Evolutionary conservation across 169 alveolate species (phyloP).

Genomic region (Plasmodium cynomolgi): DNA sequence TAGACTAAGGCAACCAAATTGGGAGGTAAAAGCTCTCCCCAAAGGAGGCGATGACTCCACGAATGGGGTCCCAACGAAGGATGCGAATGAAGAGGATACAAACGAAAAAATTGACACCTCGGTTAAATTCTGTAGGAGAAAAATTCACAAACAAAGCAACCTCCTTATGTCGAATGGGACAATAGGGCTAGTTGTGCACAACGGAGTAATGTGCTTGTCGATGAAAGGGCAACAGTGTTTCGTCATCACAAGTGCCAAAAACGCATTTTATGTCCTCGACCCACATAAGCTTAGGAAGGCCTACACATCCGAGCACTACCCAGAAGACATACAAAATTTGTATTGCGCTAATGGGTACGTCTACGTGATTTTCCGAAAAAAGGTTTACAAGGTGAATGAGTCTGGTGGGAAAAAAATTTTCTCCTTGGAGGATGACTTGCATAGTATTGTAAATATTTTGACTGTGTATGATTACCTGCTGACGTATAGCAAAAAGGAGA

Average conservation of each 20-base stretch:
- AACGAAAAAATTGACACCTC: not conserved
- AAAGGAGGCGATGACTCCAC: not conserved
- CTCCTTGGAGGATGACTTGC: not conserved
- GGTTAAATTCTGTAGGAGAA: not conserved
- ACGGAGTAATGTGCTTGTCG: conserved; percentile 67
- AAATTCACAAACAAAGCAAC: conserved; percentile 35
- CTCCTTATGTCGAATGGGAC: conserved; percentile 60
- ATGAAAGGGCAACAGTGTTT: conserved; percentile 42
- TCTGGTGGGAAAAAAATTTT: conserved; percentile 25
- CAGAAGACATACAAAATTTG: conserved; percentile 59
- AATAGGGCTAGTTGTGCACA: conserved; percentile 48
- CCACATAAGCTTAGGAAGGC: conserved; percentile 54
- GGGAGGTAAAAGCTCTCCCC: not conserved
- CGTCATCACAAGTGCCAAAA: conserved; percentile 44
- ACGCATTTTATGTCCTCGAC: conserved; percentile 38
- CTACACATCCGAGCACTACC: conserved; percentile 21
- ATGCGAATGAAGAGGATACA: not conserved
- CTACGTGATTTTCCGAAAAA: conserved; percentile 39
- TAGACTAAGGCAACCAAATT: not conserved
- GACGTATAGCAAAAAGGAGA: conserved; percentile 61
- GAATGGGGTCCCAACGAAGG: not conserved
- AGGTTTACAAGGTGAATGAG: conserved; percentile 55
- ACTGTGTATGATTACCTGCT: conserved; percentile 39
- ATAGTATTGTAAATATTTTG: conserved; percentile 29
- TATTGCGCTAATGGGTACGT: conserved; percentile 24